phyloP scores from a whole-genome alignment of 441 rosid species.

The Sinapis alba region DNA sequence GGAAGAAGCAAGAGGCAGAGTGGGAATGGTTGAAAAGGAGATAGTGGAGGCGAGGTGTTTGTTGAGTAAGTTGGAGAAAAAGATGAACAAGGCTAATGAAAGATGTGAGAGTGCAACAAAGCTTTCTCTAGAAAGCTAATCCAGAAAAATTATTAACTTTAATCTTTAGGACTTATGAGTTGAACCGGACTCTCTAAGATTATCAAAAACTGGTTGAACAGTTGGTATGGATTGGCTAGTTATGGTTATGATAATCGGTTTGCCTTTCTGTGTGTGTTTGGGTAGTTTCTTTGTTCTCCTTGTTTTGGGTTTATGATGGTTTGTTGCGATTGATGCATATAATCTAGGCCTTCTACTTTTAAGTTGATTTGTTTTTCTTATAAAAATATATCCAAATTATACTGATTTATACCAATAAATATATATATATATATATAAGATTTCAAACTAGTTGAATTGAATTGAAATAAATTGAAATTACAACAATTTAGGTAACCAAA shows the following conservation, averaged over 20 bases:
- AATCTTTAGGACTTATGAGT: not conserved
- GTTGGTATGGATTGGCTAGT: not conserved
- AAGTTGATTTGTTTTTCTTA: too few relatives aligned
- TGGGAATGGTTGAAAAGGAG: not conserved
- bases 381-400: not conserved
- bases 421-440: not conserved
- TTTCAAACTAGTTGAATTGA: not conserved
- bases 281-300: not conserved
- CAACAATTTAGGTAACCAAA: not conserved
- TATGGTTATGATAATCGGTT: not conserved
- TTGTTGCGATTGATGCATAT: not conserved
- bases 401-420: not conserved
- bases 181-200: not conserved
- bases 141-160: not conserved
- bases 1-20: slow-evolving; percentile 11
- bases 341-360: not conserved
- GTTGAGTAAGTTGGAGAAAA: slow-evolving; percentile 14
- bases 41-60: not conserved
- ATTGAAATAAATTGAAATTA: too few relatives aligned
- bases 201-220: not conserved
- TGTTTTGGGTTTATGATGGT: not conserved
- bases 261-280: not conserved
- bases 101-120: not conserved
- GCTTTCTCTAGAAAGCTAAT: not conserved
- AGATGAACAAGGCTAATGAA: slow-evolving; percentile 5